Evolutionary conservation across 1,139 yeast genomes (phyloP).

Genomic region (Meyerozyma athensensis): DNA sequence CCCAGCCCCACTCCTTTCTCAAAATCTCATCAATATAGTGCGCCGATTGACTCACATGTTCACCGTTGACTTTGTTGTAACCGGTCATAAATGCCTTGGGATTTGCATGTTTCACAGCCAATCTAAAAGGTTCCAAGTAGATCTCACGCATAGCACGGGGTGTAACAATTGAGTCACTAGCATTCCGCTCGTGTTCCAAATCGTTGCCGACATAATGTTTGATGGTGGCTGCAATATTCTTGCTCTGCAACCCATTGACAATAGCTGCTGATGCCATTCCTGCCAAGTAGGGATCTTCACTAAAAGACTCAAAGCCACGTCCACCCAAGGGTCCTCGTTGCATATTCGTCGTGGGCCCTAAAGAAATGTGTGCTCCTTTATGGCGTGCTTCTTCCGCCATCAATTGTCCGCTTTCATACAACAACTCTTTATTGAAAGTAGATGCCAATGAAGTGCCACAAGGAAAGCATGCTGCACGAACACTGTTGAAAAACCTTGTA

Average conservation of each 20-base stretch:
- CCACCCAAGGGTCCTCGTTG: constrained; percentile 28
- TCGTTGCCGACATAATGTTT: constrained; percentile 13
- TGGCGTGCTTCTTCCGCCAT: constrained; percentile 34
- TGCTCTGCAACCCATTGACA: constrained; percentile 27
- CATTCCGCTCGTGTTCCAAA: constrained; percentile 11
- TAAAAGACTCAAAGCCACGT: constrained; percentile 30
- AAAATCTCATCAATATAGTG: constrained; percentile 14
- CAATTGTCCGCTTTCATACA: constrained; percentile 24
- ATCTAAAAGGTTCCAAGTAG: constrained; percentile 18
- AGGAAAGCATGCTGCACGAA: constrained; percentile 25
- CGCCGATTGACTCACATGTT: constrained; percentile 14
- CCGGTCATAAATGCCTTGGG: constrained; percentile 18
- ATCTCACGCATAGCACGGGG: constrained; percentile 19
- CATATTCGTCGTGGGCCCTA: constrained; percentile 33
- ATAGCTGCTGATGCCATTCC: constrained; percentile 26
- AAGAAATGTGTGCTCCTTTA: constrained; percentile 29
- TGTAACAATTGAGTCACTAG: constrained; percentile 15
- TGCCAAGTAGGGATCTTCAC: constrained; percentile 31
- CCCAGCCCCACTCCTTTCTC: constrained; percentile 16
- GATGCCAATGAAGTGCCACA: constrained; percentile 43
- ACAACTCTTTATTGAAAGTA: constrained; percentile 25
- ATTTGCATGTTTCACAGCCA: constrained; percentile 14
- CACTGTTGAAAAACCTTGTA: constrained; percentile 11
- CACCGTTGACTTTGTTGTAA: constrained; percentile 18
- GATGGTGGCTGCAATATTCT: constrained; percentile 14